Percentiles rank a stretch among this genome's conserved stretches.
Evolutionary conservation across 768 basidiomycete species (phyloP).

Genomic region (Phallus indusiatus): DNA sequence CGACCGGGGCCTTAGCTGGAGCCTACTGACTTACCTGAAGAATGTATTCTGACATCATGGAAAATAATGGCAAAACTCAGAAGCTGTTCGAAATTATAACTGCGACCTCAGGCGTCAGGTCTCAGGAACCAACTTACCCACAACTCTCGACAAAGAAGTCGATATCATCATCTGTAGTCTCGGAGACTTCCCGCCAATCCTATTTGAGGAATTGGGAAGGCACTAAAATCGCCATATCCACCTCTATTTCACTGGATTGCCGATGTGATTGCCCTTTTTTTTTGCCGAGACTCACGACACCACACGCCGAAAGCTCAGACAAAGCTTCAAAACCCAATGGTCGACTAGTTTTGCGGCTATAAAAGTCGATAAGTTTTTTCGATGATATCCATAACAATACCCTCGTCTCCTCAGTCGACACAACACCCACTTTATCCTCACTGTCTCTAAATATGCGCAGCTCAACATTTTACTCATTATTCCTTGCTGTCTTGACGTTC

Average conservation of each 20-base stretch:
- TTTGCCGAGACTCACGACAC: neutral
- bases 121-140: neutral
- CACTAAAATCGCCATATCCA: neutral
- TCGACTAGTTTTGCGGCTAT: neutral
- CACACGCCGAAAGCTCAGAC: neutral
- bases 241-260: constrained; percentile 1
- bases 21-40: neutral
- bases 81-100: neutral
- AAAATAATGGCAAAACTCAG: neutral
- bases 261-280: constrained; percentile 3
- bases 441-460: neutral
- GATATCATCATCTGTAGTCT: neutral
- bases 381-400: neutral
- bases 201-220: neutral
- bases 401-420: neutral
- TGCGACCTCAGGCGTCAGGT: neutral
- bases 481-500: neutral
- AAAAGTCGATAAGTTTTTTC: neutral
- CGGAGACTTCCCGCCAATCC: constrained; percentile 1
- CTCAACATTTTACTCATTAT: neutral
- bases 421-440: neutral
- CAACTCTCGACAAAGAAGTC: neutral
- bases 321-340: neutral
- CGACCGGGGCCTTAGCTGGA: neutral
- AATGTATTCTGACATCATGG: neutral